phyloP scores from a whole-genome alignment of 176 grass and related monocot genomes.

The Eragrostis curvula region DNA sequence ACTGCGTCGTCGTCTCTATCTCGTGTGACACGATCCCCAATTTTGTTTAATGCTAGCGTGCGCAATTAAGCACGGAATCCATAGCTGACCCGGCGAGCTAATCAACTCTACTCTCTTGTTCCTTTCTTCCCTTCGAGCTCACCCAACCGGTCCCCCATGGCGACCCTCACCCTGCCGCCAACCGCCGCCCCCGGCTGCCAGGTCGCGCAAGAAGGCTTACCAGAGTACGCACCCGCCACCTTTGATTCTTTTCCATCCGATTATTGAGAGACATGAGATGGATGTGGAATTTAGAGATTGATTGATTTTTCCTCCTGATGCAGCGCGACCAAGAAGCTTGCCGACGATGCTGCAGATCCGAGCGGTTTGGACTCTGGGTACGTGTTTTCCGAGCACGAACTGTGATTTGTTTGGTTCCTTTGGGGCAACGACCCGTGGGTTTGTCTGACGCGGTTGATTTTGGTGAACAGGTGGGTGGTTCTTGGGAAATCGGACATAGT shows the following conservation, averaged over 20 bases:
- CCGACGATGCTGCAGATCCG: slow-evolving; percentile 25
- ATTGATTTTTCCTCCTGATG: background rate
- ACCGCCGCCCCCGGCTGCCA: slow-evolving; percentile 19
- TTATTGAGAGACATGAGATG: background rate
- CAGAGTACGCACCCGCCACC: background rate
- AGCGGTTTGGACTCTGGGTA: slow-evolving; percentile 47
- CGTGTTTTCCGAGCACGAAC: background rate
- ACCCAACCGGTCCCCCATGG: slow-evolving; percentile 40
- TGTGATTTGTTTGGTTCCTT: background rate
- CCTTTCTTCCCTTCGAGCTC: slow-evolving; percentile 26
- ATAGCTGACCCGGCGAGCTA: slow-evolving; percentile 20
- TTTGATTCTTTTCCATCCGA: background rate
- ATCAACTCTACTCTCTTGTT: slow-evolving; percentile 15
- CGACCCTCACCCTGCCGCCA: slow-evolving; percentile 37
- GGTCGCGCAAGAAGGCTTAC: background rate
- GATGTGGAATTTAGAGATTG: background rate
- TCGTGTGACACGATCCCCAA: background rate
- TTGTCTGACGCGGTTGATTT: slow-evolving; percentile 38
- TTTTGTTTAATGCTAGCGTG: slow-evolving; percentile 36
- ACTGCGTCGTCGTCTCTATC: background rate
- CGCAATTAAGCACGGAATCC: slow-evolving; percentile 29
- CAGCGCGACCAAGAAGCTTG: slow-evolving; percentile 3
- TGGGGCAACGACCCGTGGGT: background rate
- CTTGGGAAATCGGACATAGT: slow-evolving; percentile 48
- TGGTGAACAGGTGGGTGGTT: slow-evolving; percentile 49